Evolutionary conservation across 2,329 filamentous ascomycete genomes (phyloP), one percentile per base, ranked within the genome.

Genomic region (Verticillium nonalfalfae): DNA sequence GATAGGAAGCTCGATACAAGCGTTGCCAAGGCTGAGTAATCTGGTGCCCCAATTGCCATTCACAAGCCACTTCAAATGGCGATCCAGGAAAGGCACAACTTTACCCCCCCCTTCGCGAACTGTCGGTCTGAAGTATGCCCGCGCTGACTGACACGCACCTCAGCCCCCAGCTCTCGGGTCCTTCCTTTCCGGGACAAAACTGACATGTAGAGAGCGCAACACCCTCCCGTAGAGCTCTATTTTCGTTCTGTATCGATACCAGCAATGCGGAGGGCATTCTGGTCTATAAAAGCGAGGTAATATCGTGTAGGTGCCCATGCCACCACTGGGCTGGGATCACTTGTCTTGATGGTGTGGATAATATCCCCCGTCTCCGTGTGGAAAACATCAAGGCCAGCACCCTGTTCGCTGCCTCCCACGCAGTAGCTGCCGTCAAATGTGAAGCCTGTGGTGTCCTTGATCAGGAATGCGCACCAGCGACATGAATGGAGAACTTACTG

Each of bases 241-340:
- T 79, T 81, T 60, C 74, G 73, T 57, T 80, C 80, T 26, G 73
- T 68, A 66, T 85, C 84, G 40, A 84, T 75, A 11, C 87, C 88
- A 57, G 91, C 79, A 61, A 93, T 90, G 68, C 88, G 86, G 62
- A 93, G 73, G 58, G 82, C 82, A 1, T 88, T 88, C 39, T 85
- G 74, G 69, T 93, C 90, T 59, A 85, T 85, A 71, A 91, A 93
- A 1, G 90, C 90, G 62, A 94, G 75, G 66, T 84, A 86, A 72
- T 93, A 93, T 61, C 86, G 81, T 52, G 83, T 87, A 2, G 90
- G 90, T 65, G 91, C 89, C 90, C 90, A 93, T 2, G 88, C 84
- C 7, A 93, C 88, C 11, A 90, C 81, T 1, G 86, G 84, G 60
- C 84, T 86, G 13, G 87, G 77, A 26, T 85, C 82, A 1, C 79